These are phyloP conservation scores for Heliophila coronopifolia DNA, from an alignment of 441 rosid species.

Conservation along the genomic window DNA sequence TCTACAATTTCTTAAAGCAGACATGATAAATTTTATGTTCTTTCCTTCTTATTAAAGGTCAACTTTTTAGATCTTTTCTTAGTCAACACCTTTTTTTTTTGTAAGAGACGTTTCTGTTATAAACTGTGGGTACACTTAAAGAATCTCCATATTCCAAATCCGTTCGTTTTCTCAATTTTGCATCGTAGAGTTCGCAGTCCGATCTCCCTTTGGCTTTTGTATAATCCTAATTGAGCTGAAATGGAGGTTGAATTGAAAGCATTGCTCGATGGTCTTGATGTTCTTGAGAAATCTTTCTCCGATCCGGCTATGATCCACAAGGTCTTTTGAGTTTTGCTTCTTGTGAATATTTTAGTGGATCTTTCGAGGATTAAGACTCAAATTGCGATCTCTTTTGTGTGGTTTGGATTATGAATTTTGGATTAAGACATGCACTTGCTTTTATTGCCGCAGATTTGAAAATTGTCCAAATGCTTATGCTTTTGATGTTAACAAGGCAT, in stretches of 20 bases:
- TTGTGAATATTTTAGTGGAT: too few relatives aligned
- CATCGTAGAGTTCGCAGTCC: background rate
- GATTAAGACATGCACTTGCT: too few relatives aligned
- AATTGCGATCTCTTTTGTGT: too few relatives aligned
- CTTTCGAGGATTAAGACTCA: too few relatives aligned
- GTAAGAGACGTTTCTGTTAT: conserved; percentile 1
- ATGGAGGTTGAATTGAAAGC: conserved; percentile 74
- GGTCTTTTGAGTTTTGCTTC: conserved; percentile 31
- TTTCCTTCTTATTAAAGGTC: conserved; percentile 4
- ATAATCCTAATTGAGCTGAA: conserved; percentile 5
- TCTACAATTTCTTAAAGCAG: background rate
- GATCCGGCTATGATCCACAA: conserved; percentile 53
- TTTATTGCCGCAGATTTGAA: too few relatives aligned
- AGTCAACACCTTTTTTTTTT: background rate
- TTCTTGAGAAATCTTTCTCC: conserved; percentile 45
- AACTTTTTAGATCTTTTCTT: background rate
- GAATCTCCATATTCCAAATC: background rate
- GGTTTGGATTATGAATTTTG: too few relatives aligned
- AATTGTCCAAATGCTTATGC: too few relatives aligned
- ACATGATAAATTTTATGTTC: background rate
- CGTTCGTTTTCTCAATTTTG: background rate
- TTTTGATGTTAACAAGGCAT: background rate
- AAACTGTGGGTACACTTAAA: background rate
- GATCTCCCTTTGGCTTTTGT: background rate
- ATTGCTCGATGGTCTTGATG: conserved; percentile 52